These are phyloP conservation scores for Fusarium decemcellulare DNA, from an alignment of 2,329 filamentous ascomycete genomes.

Conservation along the genomic window DNA sequence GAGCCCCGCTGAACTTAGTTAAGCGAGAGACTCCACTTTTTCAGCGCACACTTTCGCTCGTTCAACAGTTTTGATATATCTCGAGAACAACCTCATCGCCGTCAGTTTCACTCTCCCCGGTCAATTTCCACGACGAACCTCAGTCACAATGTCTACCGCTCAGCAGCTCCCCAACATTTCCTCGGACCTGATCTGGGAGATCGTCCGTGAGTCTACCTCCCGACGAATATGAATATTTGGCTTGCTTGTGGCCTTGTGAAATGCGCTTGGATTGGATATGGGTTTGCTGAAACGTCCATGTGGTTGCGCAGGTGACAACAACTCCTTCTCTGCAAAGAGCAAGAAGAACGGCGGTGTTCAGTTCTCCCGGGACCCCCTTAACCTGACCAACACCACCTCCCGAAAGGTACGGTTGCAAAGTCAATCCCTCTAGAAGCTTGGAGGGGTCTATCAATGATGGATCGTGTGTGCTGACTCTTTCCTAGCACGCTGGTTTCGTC, in stretches of 20 bases:
- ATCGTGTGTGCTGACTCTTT: slow-evolving; percentile 52
- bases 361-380: slow-evolving; percentile 95
- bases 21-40: no score
- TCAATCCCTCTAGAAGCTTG: slow-evolving; percentile 6
- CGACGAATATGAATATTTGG: slow-evolving; percentile 10
- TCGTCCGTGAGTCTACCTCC: slow-evolving; percentile 84
- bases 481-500: slow-evolving; percentile 89
- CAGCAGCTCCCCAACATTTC: slow-evolving; percentile 80
- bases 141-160: slow-evolving; percentile 69
- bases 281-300: slow-evolving; percentile 43
- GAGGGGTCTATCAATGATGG: background rate
- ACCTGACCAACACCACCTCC: slow-evolving; percentile 91
- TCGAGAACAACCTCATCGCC: slow-evolving; percentile 53
- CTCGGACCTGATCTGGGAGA: slow-evolving; percentile 93
- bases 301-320: slow-evolving; percentile 78
- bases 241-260: slow-evolving; percentile 12
- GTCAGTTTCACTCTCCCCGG: slow-evolving; percentile 41
- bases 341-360: slow-evolving; percentile 82
- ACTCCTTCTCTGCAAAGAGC: slow-evolving; percentile 94
- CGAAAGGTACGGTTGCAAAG: slow-evolving; percentile 78
- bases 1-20: no score
- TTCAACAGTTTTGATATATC: slow-evolving; percentile 21
- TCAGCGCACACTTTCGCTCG: no score
- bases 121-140: slow-evolving; percentile 48
- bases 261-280: slow-evolving; percentile 29